Evolutionary conservation across 345 rosid genomes (phyloP).

Genomic region (Ceriops tagal): DNA sequence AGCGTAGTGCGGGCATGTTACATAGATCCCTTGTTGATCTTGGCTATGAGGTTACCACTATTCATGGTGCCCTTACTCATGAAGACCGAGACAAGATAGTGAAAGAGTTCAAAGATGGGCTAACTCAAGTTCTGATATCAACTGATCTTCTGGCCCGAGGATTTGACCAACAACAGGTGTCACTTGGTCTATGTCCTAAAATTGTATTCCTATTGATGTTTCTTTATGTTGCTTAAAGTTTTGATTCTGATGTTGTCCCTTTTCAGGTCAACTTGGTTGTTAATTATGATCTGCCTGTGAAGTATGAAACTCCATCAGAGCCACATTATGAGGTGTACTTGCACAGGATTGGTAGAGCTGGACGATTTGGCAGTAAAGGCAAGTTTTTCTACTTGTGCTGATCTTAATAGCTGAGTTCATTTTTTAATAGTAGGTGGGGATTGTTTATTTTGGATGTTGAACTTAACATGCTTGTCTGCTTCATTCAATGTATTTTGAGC

Average conservation of each 20-base stretch:
- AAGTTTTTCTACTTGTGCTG: not conserved
- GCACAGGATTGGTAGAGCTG: slow-evolving; percentile 97
- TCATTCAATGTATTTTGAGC: not conserved
- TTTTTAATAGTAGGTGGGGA: too few relatives aligned
- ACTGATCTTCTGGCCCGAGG: slow-evolving; percentile 92
- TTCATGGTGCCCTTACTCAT: slow-evolving; percentile 60
- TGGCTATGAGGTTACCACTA: slow-evolving; percentile 83
- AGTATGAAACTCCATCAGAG: slow-evolving; percentile 42
- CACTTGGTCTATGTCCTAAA: slow-evolving; percentile 1
- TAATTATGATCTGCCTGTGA: slow-evolving; percentile 76
- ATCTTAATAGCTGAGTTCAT: too few relatives aligned
- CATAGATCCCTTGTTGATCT: slow-evolving; percentile 58
- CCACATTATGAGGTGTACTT: slow-evolving; percentile 89
- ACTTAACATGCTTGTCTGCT: not conserved
- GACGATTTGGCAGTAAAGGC: slow-evolving; percentile 96
- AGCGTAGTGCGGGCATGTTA: slow-evolving; percentile 52
- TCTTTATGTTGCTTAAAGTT: not conserved
- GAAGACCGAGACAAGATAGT: slow-evolving; percentile 80
- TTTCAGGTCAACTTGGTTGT: slow-evolving; percentile 83
- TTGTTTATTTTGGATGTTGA: not conserved
- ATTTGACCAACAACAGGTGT: slow-evolving; percentile 87
- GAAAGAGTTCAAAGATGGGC: slow-evolving; percentile 77
- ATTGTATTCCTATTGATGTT: slow-evolving; percentile 1
- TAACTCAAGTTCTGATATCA: slow-evolving; percentile 84
- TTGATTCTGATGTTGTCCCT: not conserved